Evolutionary conservation across 2,329 filamentous ascomycete species (phyloP).

Genomic region (Alternaria consortialis): DNA sequence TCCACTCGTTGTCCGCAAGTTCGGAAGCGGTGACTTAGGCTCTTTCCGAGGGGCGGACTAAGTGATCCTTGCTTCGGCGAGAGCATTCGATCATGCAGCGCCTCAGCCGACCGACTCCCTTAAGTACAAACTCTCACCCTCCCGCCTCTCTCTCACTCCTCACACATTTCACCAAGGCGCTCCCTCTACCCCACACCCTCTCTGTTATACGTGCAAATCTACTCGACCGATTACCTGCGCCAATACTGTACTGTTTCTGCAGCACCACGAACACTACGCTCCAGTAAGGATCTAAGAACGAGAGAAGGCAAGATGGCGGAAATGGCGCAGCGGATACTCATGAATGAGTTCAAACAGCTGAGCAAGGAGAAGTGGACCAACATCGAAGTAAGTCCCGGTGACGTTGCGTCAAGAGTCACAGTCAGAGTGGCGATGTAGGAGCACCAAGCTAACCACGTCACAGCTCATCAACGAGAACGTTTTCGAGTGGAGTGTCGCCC

Average conservation of each 20-base stretch:
- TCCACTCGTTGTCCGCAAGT: constrained; percentile 11
- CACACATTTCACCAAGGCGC: constrained; percentile 2
- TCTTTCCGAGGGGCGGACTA: constrained; percentile 27
- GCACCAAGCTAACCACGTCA: constrained; percentile 35
- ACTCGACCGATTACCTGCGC: constrained; percentile 3
- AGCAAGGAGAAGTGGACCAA: constrained; percentile 93
- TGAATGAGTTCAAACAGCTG: constrained; percentile 85
- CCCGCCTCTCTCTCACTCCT: constrained; percentile 17
- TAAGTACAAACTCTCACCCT: constrained; percentile 20
- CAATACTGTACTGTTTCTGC: constrained; percentile 14
- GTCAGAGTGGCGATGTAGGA: constrained; percentile 19
- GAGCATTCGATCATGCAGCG: constrained; percentile 30
- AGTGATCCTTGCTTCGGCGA: constrained; percentile 30
- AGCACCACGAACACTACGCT: constrained; percentile 19
- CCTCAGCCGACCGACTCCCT: constrained; percentile 15
- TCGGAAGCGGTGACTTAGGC: constrained; percentile 30
- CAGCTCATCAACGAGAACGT: constrained; percentile 83
- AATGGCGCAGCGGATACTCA: constrained; percentile 79
- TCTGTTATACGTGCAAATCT: constrained; percentile 8
- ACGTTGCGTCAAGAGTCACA: not conserved
- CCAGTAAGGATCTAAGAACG: constrained; percentile 6
- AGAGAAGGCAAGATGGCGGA: constrained; percentile 36
- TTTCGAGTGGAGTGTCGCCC: constrained; percentile 84
- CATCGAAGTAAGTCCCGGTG: constrained; percentile 71
- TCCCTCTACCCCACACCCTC: constrained; percentile 6